Evolutionary conservation across 441 rosid species (phyloP).

Genomic region (Aleurites moluccanus): DNA sequence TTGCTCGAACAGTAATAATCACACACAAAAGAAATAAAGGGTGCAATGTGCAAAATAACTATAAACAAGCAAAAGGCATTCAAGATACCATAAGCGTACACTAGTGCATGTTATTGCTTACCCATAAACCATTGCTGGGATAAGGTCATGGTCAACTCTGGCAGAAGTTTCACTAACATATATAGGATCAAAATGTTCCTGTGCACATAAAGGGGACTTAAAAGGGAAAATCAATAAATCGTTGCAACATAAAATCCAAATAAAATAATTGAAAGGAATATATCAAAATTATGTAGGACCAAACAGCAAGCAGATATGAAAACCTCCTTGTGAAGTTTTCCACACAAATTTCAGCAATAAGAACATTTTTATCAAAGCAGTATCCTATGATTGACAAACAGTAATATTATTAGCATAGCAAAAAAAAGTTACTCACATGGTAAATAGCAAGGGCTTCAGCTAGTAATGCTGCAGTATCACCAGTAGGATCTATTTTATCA

Average conservation of each 20-base stretch:
- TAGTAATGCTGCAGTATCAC: conserved; percentile 53
- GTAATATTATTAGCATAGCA: not conserved
- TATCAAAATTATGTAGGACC: not conserved
- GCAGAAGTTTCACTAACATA: conserved; percentile 45
- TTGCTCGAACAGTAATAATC: not conserved
- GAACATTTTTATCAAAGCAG: not conserved
- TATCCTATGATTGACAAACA: conserved; percentile 8
- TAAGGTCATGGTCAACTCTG: conserved; percentile 55
- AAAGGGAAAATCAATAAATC: conserved; percentile 6
- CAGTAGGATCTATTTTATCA: conserved; percentile 49
- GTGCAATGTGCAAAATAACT: not conserved
- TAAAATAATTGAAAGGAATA: not conserved
- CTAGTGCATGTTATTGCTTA: conserved; percentile 35
- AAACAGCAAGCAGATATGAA: not conserved
- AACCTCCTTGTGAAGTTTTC: not conserved
- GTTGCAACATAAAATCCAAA: not conserved
- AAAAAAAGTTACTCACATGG: conserved; percentile 52
- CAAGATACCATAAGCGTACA: not conserved
- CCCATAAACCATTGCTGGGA: conserved; percentile 87
- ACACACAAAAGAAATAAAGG: not conserved
- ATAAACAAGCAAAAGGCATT: not conserved
- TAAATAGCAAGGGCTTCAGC: conserved; percentile 67
- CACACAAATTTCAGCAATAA: not conserved
- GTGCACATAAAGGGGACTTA: not conserved
- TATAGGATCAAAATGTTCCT: conserved; percentile 88